Conservation (phyloP, 345 rosid genomes). For the Syzygium aqueum region DNA sequence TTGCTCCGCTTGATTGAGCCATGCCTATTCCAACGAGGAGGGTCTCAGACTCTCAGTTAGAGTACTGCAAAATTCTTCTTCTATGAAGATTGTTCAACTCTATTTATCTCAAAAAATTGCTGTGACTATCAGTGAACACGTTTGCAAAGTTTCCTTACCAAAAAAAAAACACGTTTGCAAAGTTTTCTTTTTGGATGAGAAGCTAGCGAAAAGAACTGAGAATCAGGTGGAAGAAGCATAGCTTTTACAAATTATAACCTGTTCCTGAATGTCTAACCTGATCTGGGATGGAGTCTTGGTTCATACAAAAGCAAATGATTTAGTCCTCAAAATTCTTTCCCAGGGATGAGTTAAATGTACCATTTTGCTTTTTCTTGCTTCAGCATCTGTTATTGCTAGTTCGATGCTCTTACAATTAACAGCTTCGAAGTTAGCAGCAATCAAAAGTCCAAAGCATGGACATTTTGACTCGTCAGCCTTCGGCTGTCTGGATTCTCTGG, state of each 20-base stretch:
- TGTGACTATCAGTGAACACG: not conserved
- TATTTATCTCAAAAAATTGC: not conserved
- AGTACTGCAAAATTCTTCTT: not conserved
- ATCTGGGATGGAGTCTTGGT: not conserved
- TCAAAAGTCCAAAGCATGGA: not conserved
- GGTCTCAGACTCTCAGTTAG: not conserved
- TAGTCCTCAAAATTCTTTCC: not conserved
- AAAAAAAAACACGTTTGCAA: rapidly evolving
- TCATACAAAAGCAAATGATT: not conserved
- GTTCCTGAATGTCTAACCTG: not conserved
- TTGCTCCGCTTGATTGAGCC: not conserved
- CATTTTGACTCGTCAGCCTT: not conserved
- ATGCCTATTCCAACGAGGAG: not conserved
- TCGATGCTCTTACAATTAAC: not conserved
- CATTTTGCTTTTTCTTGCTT: not conserved
- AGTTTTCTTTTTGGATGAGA: not conserved
- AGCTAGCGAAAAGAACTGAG: not conserved
- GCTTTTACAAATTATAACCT: not conserved
- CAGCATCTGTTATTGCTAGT: not conserved
- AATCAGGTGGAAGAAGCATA: not conserved
- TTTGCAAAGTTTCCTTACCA: not conserved
- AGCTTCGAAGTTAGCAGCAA: not conserved
- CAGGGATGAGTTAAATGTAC: no score
- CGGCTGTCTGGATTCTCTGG: not conserved
- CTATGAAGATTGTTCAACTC: not conserved